phyloP scores from a whole-genome alignment of 805 yeast species.

The Pichia gijzeniarum region DNA sequence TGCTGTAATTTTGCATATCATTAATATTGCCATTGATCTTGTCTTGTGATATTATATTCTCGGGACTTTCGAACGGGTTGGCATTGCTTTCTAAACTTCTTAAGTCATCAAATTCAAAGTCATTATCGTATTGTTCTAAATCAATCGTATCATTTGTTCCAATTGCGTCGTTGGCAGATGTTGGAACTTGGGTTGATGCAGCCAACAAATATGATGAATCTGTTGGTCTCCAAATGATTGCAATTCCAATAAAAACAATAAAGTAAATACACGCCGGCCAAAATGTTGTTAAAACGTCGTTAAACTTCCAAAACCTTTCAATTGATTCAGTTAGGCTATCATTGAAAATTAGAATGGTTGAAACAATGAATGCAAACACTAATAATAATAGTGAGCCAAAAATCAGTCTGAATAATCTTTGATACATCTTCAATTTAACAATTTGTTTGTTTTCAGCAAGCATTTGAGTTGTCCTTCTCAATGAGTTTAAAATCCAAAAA shows the following conservation, averaged over 20 bases:
- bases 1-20: neutral
- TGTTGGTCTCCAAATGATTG: conserved; percentile 96
- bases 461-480: conserved; percentile 66
- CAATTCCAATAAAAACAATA: conserved; percentile 72
- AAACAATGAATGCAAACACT: conserved; percentile 61
- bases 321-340: conserved; percentile 71
- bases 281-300: conserved; percentile 84
- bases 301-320: conserved; percentile 86
- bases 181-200: conserved; percentile 86
- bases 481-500: conserved; percentile 62
- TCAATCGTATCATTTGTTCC: conserved; percentile 23
- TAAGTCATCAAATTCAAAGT: conserved; percentile 54
- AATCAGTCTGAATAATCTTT: conserved; percentile 65
- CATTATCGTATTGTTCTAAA: conserved; percentile 38
- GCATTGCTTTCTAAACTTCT: conserved; percentile 42
- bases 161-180: conserved; percentile 35
- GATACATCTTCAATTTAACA: conserved; percentile 85
- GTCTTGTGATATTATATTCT: neutral
- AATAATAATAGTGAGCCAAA: conserved; percentile 65
- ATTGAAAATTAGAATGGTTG: conserved; percentile 64
- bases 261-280: conserved; percentile 92
- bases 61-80: conserved; percentile 26
- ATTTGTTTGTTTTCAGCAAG: conserved; percentile 83
- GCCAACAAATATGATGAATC: conserved; percentile 93
- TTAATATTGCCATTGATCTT: too few species aligned